phyloP scores from a whole-genome alignment of 371 early-diverging fungal species.

The Sanchytrium tribonematis region DNA sequence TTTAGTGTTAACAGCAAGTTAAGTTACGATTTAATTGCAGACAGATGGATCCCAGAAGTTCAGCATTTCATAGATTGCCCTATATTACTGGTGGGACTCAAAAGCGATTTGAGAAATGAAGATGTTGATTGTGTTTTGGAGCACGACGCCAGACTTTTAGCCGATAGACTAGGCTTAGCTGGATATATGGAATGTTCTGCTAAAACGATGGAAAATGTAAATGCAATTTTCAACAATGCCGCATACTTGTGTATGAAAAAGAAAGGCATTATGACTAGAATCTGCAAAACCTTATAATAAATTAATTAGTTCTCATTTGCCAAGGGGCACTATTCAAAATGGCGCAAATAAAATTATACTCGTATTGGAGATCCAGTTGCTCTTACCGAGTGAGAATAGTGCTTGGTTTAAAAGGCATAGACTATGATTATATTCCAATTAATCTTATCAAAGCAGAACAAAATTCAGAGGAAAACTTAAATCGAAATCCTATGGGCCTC shows the following conservation, averaged over 20 bases:
- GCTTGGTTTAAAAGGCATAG: conserved; percentile 37
- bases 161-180: conserved; percentile 51
- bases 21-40: too few species aligned
- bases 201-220: conserved; percentile 59
- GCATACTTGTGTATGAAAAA: too few species aligned
- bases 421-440: conserved; percentile 28
- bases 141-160: too few species aligned
- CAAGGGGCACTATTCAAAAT: too few species aligned
- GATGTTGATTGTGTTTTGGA: too few species aligned
- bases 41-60: conserved; percentile 81
- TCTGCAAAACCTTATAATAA: too few species aligned
- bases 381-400: conserved; percentile 49
- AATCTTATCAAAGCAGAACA: conserved; percentile 42
- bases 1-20: conserved; percentile 37
- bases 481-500: conserved; percentile 30
- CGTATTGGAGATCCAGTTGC: conserved; percentile 42
- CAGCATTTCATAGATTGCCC: conserved; percentile 58
- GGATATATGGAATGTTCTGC: conserved; percentile 86
- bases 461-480: conserved; percentile 20
- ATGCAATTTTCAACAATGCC: too few species aligned
- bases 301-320: too few species aligned
- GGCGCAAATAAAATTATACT: conserved; percentile 19
- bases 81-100: conserved; percentile 59
- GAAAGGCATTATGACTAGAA: too few species aligned
- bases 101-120: conserved; percentile 68